Evolutionary conservation across 768 basidiomycete genomes (phyloP), one percentile per base, ranked within the genome.

Genomic region (Phaeotremella fagi): DNA sequence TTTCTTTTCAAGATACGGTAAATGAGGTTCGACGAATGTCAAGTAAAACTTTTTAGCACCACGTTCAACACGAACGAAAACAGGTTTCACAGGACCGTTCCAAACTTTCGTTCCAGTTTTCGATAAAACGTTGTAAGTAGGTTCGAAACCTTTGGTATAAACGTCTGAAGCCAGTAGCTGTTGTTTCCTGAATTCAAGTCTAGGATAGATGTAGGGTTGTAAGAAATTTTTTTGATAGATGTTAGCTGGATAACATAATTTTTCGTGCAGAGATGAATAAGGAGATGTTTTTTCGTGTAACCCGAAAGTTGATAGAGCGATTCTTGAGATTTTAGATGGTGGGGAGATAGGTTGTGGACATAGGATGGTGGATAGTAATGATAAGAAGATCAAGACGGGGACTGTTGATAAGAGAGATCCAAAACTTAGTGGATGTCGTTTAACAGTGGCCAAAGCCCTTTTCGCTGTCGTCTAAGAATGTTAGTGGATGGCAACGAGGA

Each of bases 201-300:
- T 43, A 4, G 72, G 72, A 43, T 71, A 71, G 54, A 73, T 55
- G 49, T 70, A 68, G 6, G 72, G 72, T 41, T 64, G 31, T 14
- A 70, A 62, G 43, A 73, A 35, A 14, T 61, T 50, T 1, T 55
- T 42, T 41, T 70, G 65, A 42, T 73, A 73, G 9, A 53, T 49
- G 42, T 65, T 64, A 2, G 72, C 45, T 16, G 72, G 72, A 45
- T 66, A 67, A 45, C 72, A 73, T 18, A 73, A 45, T 5, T 64
- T 57, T 15, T 60, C 41, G 14, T 55, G 62, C 15, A 61, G 49
- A 2, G 48, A 18, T 3, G 47, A 48, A 31, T 54, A 53, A 15
- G 38, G 35, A 18, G 44, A 36, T 4, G 33, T 23, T 11, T 35
- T 12, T 15, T 56, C 24, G 31, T 59, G 54, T 4, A 63, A 50